These are phyloP conservation scores for Monosporascus ibericus DNA, from an alignment of 2,329 filamentous ascomycete genomes.

Conservation along the genomic window DNA sequence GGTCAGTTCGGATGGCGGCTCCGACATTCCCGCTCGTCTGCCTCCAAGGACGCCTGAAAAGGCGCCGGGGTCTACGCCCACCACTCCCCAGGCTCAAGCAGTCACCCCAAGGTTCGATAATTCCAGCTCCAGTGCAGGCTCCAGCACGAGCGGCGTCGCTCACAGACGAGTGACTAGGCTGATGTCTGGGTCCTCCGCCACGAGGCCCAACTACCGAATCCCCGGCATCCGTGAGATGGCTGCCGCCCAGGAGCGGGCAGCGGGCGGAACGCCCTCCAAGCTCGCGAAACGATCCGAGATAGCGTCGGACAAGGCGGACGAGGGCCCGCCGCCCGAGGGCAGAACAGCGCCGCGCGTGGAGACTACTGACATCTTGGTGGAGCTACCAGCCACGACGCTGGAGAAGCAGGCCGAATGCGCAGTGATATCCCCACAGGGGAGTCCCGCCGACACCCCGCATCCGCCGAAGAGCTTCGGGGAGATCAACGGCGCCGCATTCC, in stretches of 20 bases:
- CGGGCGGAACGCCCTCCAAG: not conserved
- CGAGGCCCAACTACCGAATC: not conserved
- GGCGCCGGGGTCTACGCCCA: not conserved
- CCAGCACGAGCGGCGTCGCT: slow-evolving; percentile 1
- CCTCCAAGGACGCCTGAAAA: not conserved
- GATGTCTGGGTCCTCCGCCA: not conserved
- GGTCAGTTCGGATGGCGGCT: not conserved
- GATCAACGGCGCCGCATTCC: slow-evolving; percentile 8
- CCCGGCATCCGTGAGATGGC: not conserved
- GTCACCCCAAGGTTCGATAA: slow-evolving; percentile 1
- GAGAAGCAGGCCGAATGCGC: slow-evolving; percentile 8
- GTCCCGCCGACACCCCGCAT: not conserved
- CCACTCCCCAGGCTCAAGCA: not conserved
- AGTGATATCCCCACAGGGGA: not conserved
- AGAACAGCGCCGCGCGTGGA: not conserved
- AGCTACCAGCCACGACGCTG: slow-evolving; percentile 7
- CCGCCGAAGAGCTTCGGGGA: slow-evolving; percentile 11
- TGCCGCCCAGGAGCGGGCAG: not conserved
- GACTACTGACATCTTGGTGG: slow-evolving; percentile 7
- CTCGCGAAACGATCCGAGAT: not conserved
- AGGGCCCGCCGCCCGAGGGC: not conserved
- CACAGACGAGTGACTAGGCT: slow-evolving; percentile 4
- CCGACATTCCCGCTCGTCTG: slow-evolving; percentile 4
- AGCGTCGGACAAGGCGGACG: not conserved
- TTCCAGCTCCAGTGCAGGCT: not conserved